Conservation (phyloP, 2,329 filamentous ascomycete genomes). For the Colletotrichum zoysiae region DNA sequence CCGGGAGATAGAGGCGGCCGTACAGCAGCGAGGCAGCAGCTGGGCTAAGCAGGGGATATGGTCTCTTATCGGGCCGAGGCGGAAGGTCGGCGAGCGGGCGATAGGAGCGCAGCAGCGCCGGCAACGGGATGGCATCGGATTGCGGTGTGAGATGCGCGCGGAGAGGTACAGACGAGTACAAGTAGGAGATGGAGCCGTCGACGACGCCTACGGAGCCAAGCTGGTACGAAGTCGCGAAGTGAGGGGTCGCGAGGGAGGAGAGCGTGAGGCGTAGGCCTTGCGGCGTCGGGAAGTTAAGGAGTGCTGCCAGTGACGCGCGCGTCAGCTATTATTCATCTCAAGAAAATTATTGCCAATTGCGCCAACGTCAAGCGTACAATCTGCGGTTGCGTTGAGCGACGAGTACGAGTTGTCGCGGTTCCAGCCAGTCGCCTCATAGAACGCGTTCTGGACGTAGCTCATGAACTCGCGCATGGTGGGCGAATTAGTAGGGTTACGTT, state of each 20-base stretch:
- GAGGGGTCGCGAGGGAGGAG: constrained; percentile 90
- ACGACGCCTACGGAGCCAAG: constrained; percentile 91
- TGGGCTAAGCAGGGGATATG: constrained; percentile 33
- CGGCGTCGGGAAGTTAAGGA: constrained; percentile 91
- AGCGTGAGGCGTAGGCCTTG: constrained; percentile 86
- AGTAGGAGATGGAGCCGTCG: constrained; percentile 96
- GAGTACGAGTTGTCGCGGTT: constrained; percentile 93
- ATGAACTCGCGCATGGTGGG: constrained; percentile 90
- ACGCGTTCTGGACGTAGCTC: constrained; percentile 94
- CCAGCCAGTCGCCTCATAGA: constrained; percentile 89
- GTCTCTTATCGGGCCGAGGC: constrained; percentile 42
- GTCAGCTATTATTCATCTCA: background rate
- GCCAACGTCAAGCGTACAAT: constrained; percentile 67
- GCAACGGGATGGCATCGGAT: constrained; percentile 82
- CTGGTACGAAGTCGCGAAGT: constrained; percentile 95
- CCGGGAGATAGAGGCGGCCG: constrained; percentile 84
- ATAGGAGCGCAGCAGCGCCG: constrained; percentile 84
- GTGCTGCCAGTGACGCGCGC: constrained; percentile 61
- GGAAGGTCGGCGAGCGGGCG: constrained; percentile 77
- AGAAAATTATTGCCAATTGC: background rate
- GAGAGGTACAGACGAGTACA: constrained; percentile 90
- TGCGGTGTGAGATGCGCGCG: constrained; percentile 72
- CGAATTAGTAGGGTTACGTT: constrained; percentile 7
- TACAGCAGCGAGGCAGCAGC: constrained; percentile 73
- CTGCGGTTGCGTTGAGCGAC: constrained; percentile 83